Evolutionary conservation across 805 yeast genomes (phyloP).

Genomic region (Hanseniaspora opuntiae): DNA sequence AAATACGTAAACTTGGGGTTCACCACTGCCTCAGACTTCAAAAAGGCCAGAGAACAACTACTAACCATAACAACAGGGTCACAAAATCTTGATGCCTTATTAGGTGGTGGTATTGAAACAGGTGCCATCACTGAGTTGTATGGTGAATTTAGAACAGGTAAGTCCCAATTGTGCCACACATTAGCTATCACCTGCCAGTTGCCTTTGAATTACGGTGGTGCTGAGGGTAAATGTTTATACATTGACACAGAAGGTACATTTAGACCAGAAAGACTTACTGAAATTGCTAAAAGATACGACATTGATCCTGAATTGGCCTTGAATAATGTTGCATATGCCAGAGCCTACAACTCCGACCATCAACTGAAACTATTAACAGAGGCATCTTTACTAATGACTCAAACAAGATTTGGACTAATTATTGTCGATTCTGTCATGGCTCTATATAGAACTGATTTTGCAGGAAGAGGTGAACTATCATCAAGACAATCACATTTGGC

Average conservation of each 20-base stretch:
- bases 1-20: slow-evolving; percentile 88
- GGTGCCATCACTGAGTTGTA: slow-evolving; percentile 92
- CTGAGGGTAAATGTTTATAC: slow-evolving; percentile 91
- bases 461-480: slow-evolving; percentile 90
- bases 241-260: slow-evolving; percentile 97
- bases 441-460: slow-evolving; percentile 80
- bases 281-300: slow-evolving; percentile 85
- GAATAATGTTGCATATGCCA: slow-evolving; percentile 92
- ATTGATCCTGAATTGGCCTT: slow-evolving; percentile 86
- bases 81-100: slow-evolving; percentile 75
- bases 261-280: slow-evolving; percentile 76
- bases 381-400: slow-evolving; percentile 94
- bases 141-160: slow-evolving; percentile 96
- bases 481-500: slow-evolving; percentile 93
- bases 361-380: slow-evolving; percentile 73
- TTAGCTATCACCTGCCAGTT: slow-evolving; percentile 92
- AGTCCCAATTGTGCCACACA: slow-evolving; percentile 92
- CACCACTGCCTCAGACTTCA: slow-evolving; percentile 92
- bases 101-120: slow-evolving; percentile 95
- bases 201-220: slow-evolving; percentile 95
- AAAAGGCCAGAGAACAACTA: slow-evolving; percentile 74
- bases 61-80: slow-evolving; percentile 93
- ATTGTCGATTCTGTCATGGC: slow-evolving; percentile 98
- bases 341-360: slow-evolving; percentile 95
- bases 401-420: slow-evolving; percentile 73